Conservation (phyloP, 2,329 filamentous ascomycete species). For the Exophiala oligosperma region DNA sequence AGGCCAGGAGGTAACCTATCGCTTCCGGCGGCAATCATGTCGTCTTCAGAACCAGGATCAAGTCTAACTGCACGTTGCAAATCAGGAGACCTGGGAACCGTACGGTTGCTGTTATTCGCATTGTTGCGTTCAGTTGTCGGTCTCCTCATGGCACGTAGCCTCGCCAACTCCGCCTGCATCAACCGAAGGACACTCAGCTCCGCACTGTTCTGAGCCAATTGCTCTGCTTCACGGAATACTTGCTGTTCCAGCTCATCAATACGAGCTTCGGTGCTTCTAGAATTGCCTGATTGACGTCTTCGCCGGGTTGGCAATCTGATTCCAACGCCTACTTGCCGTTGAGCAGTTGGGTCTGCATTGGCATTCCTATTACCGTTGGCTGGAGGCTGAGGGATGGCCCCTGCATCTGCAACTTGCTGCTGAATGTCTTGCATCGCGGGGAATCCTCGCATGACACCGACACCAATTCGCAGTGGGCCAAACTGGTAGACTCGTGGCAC, state of each 20-base stretch:
- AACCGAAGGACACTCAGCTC: constrained; percentile 69
- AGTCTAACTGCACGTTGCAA: neutral
- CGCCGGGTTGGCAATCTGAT: constrained; percentile 36
- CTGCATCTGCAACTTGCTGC: constrained; percentile 59
- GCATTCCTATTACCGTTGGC: constrained; percentile 25
- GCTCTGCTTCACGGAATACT: constrained; percentile 66
- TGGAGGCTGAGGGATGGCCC: constrained; percentile 38
- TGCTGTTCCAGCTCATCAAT: constrained; percentile 68
- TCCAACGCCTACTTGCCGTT: constrained; percentile 42
- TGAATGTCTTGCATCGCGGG: constrained; percentile 63
- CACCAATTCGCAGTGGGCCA: constrained; percentile 72
- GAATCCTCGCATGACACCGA: constrained; percentile 62
- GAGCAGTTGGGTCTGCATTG: constrained; percentile 32
- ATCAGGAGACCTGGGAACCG: too few species aligned
- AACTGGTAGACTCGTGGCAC: constrained; percentile 67
- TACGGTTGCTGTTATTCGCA: neutral
- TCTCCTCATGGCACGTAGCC: constrained; percentile 54
- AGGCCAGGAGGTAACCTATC: constrained; percentile 52
- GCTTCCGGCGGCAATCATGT: constrained; percentile 43
- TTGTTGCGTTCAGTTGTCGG: constrained; percentile 13
- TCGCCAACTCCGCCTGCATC: constrained; percentile 66
- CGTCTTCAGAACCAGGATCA: constrained; percentile 28
- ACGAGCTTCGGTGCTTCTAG: constrained; percentile 44
- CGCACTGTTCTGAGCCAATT: constrained; percentile 62
- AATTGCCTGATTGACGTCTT: constrained; percentile 26